Base-by-base conservation (phyloP, 805 yeast genomes). In the Ogataea populi-albae region DNA sequence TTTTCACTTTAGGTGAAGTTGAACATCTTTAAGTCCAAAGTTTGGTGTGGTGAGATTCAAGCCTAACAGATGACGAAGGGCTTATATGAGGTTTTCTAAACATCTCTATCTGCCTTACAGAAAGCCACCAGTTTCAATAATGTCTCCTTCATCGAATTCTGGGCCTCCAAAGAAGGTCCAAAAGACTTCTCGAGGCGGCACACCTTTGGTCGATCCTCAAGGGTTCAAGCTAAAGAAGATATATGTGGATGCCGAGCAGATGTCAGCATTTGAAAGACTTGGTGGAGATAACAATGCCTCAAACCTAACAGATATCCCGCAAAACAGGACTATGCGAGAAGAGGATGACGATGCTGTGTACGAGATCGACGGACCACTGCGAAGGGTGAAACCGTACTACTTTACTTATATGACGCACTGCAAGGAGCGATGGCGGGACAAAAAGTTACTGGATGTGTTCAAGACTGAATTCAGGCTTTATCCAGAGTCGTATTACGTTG, bases 351-450 rank as follows among this genome's bases (percentile, higher is more conserved):
- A 77, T 2, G 77, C 79, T 3, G 59, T 69, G 18, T 81, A 81
- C 49, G 47, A 52, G 1, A 61, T 81, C 3, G 79, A 76, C 14
- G 86, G 84, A 0, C 64, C 75, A 3, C 62, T 86, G 33, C 64
- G 97, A 30, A 66, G 82, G 42, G 85, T 93, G 2, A 69, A 78
- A 1, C 98, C 98, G 0, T 93, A 93, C 57, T 84, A 71, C 53
- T 91, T 77, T 66, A 88, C 95, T 0, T 91, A 93, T 55, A 68
- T 86, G 60, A 93, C 99, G 0, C 86, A 81, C 54, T 89, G 97
- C 61, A 93, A 93, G 59, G 64, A 73, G 54, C 69, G 99, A 52
- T 93, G 99, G 99, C 71, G 91, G 48, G 89, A 82, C 49, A 66
- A 86, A n/a, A 77, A 77, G 15, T 59, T 93, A 22, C 45, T 87